Conservation (phyloP, 352 stramenopile genomes). For the Pythium rishiriense region DNA sequence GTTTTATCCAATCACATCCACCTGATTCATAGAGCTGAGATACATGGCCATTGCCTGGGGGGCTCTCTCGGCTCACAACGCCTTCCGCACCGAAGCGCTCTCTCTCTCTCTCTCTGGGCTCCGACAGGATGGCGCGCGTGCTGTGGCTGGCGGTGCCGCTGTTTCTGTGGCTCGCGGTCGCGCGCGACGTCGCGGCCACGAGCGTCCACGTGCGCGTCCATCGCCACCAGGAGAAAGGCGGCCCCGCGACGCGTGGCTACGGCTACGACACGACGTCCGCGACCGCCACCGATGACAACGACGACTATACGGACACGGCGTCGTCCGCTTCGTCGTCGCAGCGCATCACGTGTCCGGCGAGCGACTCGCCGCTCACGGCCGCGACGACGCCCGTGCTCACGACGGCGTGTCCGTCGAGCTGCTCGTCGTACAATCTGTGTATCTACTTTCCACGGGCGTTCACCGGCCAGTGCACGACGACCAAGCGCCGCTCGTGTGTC, state of each 20-base stretch:
- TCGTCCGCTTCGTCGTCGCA: not conserved
- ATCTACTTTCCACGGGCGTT: slow-evolving; percentile 12
- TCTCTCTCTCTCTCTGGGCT: too few species aligned
- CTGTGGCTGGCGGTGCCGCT: slow-evolving; percentile 1
- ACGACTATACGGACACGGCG: not conserved
- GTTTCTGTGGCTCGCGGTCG: not conserved
- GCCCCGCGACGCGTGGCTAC: not conserved
- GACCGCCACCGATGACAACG: not conserved
- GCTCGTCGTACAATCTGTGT: slow-evolving; percentile 15
- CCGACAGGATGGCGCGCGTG: not conserved
- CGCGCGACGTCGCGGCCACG: slow-evolving; percentile 2
- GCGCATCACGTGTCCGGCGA: not conserved
- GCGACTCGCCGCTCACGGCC: slow-evolving; percentile 1
- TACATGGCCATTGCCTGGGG: not conserved
- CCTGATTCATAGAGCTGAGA: not conserved
- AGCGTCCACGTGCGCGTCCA: slow-evolving; percentile 7
- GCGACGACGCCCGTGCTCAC: slow-evolving; percentile 15
- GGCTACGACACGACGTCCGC: not conserved
- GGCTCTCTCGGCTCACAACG: not conserved
- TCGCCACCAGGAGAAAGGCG: not conserved
- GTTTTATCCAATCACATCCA: not conserved
- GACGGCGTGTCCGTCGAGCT: slow-evolving; percentile 12
- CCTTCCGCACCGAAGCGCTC: too few species aligned
- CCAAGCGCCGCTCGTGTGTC: slow-evolving; percentile 4
- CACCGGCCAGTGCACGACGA: slow-evolving; percentile 4